phyloP scores from a whole-genome alignment of 768 basidiomycete genomes.

The Fibroporia radiculosa region DNA sequence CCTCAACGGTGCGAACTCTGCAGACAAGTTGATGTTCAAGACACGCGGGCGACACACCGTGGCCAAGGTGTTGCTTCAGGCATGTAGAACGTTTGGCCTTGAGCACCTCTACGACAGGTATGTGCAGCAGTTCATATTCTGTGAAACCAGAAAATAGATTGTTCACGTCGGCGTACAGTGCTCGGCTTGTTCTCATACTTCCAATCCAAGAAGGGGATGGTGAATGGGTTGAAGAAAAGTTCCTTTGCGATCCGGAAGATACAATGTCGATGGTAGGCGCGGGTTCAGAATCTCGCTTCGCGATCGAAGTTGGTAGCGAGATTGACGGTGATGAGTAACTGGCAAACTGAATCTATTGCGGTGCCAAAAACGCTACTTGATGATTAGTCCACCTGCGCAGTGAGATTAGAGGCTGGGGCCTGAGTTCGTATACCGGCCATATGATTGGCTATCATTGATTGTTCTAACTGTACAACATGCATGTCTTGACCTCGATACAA shows the following conservation, averaged over 20 bases:
- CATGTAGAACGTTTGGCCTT: conserved; percentile 32
- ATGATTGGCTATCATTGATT: too few species aligned
- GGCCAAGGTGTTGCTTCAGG: conserved; percentile 32
- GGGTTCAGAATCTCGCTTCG: conserved; percentile 9
- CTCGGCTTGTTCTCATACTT: conserved; percentile 8
- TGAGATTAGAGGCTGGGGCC: too few species aligned
- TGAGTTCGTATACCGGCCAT: too few species aligned
- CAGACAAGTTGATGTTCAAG: conserved; percentile 27
- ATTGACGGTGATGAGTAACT: conserved; percentile 2
- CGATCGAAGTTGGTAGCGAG: conserved; percentile 8
- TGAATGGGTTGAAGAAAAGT: conserved; percentile 8
- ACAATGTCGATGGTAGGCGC: conserved; percentile 16
- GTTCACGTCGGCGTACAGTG: conserved; percentile 1
- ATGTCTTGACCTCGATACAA: too few species aligned
- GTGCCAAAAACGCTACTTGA: too few species aligned
- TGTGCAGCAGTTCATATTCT: not conserved
- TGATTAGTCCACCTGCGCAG: too few species aligned
- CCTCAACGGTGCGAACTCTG: conserved; percentile 5
- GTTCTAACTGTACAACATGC: too few species aligned
- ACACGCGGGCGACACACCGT: conserved; percentile 35
- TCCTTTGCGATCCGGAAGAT: conserved; percentile 8
- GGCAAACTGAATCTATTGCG: too few species aligned
- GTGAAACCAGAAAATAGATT: too few species aligned
- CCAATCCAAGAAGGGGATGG: conserved; percentile 11
- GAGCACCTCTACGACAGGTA: conserved; percentile 17